A percentile compares a stretch with the other conserved stretches of the same genome.
Conservation (phyloP, 129 eudicot genomes). For the Pseudognaphalium luteoalbum region DNA sequence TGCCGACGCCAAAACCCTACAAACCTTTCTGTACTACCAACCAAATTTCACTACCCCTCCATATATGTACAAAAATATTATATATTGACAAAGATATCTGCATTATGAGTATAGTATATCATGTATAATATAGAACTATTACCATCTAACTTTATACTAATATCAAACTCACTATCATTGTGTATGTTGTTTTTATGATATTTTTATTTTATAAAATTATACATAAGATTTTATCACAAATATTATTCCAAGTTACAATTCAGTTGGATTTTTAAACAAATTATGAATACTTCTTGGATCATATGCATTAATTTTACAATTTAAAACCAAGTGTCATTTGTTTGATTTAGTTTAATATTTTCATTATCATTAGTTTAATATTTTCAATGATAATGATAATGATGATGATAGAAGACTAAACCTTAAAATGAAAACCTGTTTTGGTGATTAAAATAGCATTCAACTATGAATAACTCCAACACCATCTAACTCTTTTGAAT, state of each 20-base stretch:
- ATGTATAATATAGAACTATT: not conserved
- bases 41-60: slow-evolving; percentile 16
- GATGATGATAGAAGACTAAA: not conserved
- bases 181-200: too few relatives aligned
- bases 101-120: not conserved
- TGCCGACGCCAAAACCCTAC: slow-evolving; percentile 34
- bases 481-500: slow-evolving; percentile 13
- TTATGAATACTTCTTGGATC: not conserved
- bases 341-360: too few relatives aligned
- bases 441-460: not conserved
- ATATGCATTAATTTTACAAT: too few relatives aligned
- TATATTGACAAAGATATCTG: not conserved
- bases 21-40: slow-evolving; percentile 30
- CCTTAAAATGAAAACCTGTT: not conserved
- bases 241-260: not conserved
- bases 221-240: too few relatives aligned
- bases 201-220: too few relatives aligned
- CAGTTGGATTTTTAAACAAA: not conserved
- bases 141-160: too few relatives aligned
- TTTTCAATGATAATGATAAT: too few relatives aligned
- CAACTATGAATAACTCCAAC: slow-evolving; percentile 19
- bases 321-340: not conserved
- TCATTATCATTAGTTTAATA: too few relatives aligned
- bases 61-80: not conserved
- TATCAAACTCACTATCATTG: not conserved